These are phyloP conservation scores for Forsythia suspensa DNA, from an alignment of 257 asterid genomes.

Conservation along the genomic window DNA sequence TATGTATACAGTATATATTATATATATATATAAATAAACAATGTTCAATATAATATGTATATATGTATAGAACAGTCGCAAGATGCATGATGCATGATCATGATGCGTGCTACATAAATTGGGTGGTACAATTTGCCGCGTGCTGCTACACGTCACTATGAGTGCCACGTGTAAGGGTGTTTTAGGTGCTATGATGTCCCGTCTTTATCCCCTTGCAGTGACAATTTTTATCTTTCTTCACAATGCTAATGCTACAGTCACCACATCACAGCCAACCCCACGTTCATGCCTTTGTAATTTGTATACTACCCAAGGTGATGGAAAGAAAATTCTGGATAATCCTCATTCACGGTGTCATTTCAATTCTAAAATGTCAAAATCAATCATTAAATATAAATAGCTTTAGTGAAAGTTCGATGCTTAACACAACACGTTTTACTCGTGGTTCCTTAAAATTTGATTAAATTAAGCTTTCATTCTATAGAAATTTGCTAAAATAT, in stretches of 20 bases:
- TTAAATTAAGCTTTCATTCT: no score
- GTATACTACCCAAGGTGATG: neutral
- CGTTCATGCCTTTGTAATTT: neutral
- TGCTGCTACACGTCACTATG: neutral
- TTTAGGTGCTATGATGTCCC: neutral
- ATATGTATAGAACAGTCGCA: no score
- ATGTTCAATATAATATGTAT: no score
- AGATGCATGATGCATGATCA: no score
- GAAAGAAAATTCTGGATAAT: no score
- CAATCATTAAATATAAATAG: neutral
- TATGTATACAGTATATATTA: no score
- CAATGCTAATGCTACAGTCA: neutral
- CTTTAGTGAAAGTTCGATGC: neutral
- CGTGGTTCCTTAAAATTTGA: neutral
- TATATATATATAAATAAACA: no score
- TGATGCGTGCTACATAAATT: no score
- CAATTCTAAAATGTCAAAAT: no score
- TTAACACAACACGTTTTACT: neutral
- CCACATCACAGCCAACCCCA: neutral
- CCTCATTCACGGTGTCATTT: no score
- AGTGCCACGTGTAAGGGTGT: neutral
- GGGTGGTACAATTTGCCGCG: neutral
- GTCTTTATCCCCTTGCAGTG: neutral
- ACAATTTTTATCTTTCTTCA: neutral
- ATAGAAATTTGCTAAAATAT: no score